phyloP scores from a whole-genome alignment of 805 yeast genomes.

The Metschnikowia drakensbergensis region DNA sequence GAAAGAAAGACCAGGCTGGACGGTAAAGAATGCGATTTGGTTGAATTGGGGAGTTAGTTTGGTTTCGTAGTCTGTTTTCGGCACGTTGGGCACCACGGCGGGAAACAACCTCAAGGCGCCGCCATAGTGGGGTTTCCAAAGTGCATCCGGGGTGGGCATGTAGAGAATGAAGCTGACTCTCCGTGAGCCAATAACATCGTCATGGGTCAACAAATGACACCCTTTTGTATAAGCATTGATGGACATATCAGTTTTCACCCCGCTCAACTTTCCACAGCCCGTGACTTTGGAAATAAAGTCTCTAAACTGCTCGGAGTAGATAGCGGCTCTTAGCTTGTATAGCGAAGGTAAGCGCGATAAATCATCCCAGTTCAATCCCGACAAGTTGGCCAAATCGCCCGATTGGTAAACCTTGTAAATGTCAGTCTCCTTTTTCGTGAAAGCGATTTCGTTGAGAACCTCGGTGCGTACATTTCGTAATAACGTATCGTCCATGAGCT shows the following conservation, averaged over 20 bases:
- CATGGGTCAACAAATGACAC: slow-evolving; percentile 92
- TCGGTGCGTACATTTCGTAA: slow-evolving; percentile 80
- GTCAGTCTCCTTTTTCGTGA: slow-evolving; percentile 95
- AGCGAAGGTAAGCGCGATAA: slow-evolving; percentile 68
- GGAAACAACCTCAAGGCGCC: slow-evolving; percentile 88
- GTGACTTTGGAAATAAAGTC: slow-evolving; percentile 73
- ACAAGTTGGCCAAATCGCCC: slow-evolving; percentile 88
- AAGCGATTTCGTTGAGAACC: slow-evolving; percentile 76
- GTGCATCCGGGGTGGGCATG: slow-evolving; percentile 84
- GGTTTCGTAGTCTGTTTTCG: slow-evolving; percentile 66
- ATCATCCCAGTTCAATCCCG: slow-evolving; percentile 79
- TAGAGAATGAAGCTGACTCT: slow-evolving; percentile 90
- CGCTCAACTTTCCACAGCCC: slow-evolving; percentile 84
- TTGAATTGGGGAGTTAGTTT: slow-evolving; percentile 89
- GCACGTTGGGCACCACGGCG: slow-evolving; percentile 84
- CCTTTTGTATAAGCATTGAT: slow-evolving; percentile 88
- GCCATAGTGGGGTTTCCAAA: slow-evolving; percentile 90
- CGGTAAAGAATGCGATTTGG: slow-evolving; percentile 92
- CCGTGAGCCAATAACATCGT: slow-evolving; percentile 95
- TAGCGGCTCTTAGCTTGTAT: slow-evolving; percentile 75
- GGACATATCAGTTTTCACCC: slow-evolving; percentile 88
- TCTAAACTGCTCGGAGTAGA: slow-evolving; percentile 83
- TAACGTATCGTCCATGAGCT: slow-evolving; percentile 71
- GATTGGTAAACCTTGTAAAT: slow-evolving; percentile 88
- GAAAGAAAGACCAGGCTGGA: slow-evolving; percentile 93